Percentiles rank a stretch among this genome's conserved stretches.
Conservation (phyloP, 768 basidiomycete genomes). For the Hebeloma cylindrosporum region DNA sequence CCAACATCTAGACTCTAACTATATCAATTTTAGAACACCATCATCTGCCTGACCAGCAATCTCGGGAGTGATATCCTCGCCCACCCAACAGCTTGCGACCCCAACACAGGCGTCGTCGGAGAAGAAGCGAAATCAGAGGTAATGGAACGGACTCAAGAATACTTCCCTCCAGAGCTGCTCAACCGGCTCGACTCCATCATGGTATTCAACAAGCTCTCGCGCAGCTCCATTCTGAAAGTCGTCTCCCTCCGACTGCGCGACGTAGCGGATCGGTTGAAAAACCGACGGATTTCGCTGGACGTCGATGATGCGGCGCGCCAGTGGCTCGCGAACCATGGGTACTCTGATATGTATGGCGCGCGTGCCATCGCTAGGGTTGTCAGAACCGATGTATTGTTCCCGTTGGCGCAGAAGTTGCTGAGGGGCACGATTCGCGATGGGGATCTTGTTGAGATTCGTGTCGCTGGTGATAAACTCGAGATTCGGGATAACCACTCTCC, state of each 20-base stretch:
- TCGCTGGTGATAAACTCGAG: conserved; percentile 42
- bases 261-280: conserved; percentile 62
- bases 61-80: conserved; percentile 79
- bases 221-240: conserved; percentile 70
- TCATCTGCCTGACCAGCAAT: conserved; percentile 89
- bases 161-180: conserved; percentile 88
- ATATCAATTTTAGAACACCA: conserved; percentile 69
- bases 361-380: conserved; percentile 87
- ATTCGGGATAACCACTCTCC: conserved; percentile 63
- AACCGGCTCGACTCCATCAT: conserved; percentile 87
- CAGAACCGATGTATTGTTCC: conserved; percentile 77
- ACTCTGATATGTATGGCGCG: conserved; percentile 85
- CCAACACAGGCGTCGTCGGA: conserved; percentile 60
- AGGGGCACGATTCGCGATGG: conserved; percentile 79
- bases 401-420: conserved; percentile 77
- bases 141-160: conserved; percentile 69
- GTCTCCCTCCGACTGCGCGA: conserved; percentile 77
- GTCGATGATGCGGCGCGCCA: conserved; percentile 59
- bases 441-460: conserved; percentile 59
- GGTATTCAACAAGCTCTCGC: conserved; percentile 89
- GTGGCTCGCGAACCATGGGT: conserved; percentile 77
- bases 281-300: conserved; percentile 68
- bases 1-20: background rate
- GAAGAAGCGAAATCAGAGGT: conserved; percentile 63
- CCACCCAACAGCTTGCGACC: conserved; percentile 58